phyloP scores from a whole-genome alignment of 257 asterid genomes.

The Coffea eugenioides region DNA sequence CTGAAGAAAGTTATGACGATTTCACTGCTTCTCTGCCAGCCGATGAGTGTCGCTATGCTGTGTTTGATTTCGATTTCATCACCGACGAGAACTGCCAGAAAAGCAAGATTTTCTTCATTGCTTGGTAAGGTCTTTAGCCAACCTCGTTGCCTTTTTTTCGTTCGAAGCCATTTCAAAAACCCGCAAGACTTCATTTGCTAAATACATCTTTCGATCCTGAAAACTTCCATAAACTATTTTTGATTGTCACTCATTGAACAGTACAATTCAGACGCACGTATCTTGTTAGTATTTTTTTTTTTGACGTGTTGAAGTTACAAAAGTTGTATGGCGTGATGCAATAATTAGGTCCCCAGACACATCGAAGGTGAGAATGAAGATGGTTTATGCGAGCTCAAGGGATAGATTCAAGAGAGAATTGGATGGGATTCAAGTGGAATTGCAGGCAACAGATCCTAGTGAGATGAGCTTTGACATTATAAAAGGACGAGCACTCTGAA shows the following conservation, averaged over 20 bases:
- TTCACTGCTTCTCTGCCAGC: slow-evolving; percentile 59
- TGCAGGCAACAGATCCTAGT: slow-evolving; percentile 86
- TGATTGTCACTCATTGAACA: neutral
- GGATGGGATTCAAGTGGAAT: slow-evolving; percentile 79
- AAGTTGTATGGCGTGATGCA: neutral
- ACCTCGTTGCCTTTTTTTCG: neutral
- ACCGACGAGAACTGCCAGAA: slow-evolving; percentile 80
- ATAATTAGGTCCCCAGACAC: slow-evolving; percentile 67
- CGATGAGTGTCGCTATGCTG: slow-evolving; percentile 83
- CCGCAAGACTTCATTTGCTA: neutral
- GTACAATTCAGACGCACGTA: neutral
- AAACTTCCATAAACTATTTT: neutral
- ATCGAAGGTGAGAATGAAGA: slow-evolving; percentile 81
- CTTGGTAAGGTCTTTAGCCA: slow-evolving; percentile 43
- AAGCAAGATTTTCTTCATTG: slow-evolving; percentile 83
- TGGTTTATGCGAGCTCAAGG: slow-evolving; percentile 87
- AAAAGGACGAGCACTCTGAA: slow-evolving; percentile 57
- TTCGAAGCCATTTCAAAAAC: neutral
- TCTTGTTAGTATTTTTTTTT: neutral
- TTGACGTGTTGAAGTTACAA: neutral
- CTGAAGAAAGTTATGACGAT: slow-evolving; percentile 50
- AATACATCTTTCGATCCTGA: neutral
- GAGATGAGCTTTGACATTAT: slow-evolving; percentile 85
- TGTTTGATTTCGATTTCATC: slow-evolving; percentile 71
- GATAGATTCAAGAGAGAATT: slow-evolving; percentile 87